A percentile compares a stretch with the other conserved stretches of the same genome.
These are phyloP conservation scores for Kalanchoe fedtschenkoi DNA, from an alignment of 164 flowering plant genomes.

Conservation along the genomic window DNA sequence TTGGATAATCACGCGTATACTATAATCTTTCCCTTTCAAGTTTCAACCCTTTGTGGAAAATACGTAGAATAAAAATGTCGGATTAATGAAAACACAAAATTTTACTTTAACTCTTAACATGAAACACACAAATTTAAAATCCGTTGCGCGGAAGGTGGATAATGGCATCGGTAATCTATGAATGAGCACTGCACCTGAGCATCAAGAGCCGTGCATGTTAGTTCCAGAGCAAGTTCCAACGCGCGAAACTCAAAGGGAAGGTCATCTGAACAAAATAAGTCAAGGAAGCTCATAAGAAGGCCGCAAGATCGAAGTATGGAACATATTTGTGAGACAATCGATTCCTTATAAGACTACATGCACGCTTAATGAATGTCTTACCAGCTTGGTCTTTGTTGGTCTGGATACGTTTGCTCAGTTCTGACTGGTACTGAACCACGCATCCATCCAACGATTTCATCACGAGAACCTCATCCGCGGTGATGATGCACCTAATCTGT, in stretches of 20 bases:
- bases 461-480: constrained; percentile 80
- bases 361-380: constrained; percentile 12
- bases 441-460: constrained; percentile 81
- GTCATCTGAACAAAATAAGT: constrained; percentile 56
- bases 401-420: constrained; percentile 73
- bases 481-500: constrained; percentile 87
- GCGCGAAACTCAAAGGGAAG: constrained; percentile 93
- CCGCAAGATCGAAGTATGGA: neutral
- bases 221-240: constrained; percentile 88
- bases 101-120: no score
- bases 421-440: constrained; percentile 65
- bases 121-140: no score
- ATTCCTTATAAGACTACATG: neutral
- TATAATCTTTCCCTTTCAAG: no score
- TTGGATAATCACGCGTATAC: no score
- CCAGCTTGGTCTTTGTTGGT: constrained; percentile 53
- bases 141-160: no score
- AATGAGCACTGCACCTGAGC: constrained; percentile 65
- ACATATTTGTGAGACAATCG: neutral
- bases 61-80: neutral
- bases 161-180: no score
- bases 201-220: constrained; percentile 78
- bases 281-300: constrained; percentile 11
- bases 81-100: neutral
- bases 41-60: no score